phyloP scores from a whole-genome alignment of 1,284 basidiomycete species.

The Calocybe gambosa region DNA sequence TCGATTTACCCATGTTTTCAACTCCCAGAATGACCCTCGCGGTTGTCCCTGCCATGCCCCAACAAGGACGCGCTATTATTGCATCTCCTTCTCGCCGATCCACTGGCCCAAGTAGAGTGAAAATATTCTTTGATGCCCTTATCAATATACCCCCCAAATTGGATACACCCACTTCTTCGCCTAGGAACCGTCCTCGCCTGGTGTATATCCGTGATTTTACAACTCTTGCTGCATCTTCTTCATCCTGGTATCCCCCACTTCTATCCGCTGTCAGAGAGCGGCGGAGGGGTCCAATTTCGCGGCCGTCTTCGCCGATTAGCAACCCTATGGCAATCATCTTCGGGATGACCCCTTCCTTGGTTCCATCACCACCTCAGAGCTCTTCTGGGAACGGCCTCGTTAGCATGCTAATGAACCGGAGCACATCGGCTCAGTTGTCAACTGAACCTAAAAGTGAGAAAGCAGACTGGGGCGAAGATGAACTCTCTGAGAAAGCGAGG shows the following conservation, averaged over 20 bases:
- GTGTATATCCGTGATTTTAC: constrained; percentile 80
- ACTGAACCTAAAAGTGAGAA: constrained; percentile 22
- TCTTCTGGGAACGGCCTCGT: constrained; percentile 33
- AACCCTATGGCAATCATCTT: constrained; percentile 79
- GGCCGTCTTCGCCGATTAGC: constrained; percentile 48
- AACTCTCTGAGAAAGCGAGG: constrained; percentile 54
- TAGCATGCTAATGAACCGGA: constrained; percentile 36
- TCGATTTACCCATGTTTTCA: constrained; percentile 27
- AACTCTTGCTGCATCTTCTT: constrained; percentile 65
- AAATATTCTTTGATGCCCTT: constrained; percentile 68
- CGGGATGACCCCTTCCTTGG: constrained; percentile 72
- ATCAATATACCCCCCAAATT: constrained; percentile 52
- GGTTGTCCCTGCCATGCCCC: constrained; percentile 42
- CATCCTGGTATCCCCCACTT: constrained; percentile 76
- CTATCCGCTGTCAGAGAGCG: constrained; percentile 70
- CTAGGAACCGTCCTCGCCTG: constrained; percentile 53
- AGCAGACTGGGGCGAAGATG: constrained; percentile 59
- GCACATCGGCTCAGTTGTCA: constrained; percentile 19
- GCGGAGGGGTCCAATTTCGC: constrained; percentile 54
- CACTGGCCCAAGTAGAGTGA: constrained; percentile 48
- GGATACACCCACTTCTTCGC: constrained; percentile 20
- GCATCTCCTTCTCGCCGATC: constrained; percentile 35
- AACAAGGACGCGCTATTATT: constrained; percentile 38
- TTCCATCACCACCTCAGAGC: constrained; percentile 34
- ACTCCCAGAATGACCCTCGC: constrained; percentile 58